These are phyloP conservation scores for Arachis stenosperma DNA, from an alignment of 306 rosid species.

Conservation along the genomic window DNA sequence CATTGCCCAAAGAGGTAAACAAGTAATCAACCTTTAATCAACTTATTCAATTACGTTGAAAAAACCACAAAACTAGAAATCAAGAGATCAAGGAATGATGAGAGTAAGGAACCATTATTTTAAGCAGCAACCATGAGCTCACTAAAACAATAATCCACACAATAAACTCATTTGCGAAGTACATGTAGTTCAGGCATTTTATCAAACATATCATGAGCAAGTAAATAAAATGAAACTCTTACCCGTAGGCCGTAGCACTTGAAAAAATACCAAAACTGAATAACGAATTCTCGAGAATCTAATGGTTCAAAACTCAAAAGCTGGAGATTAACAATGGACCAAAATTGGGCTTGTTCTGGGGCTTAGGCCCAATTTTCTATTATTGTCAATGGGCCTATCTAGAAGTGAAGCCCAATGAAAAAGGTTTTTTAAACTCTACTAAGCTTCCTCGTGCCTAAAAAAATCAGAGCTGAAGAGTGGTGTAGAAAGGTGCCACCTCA, in stretches of 20 bases:
- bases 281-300: too few species aligned
- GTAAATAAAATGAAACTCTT: too few species aligned
- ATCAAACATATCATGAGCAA: slow-evolving; percentile 3
- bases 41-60: too few species aligned
- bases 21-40: background rate
- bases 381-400: too few species aligned
- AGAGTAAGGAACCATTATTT: background rate
- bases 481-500: background rate
- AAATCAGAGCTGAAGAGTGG: background rate
- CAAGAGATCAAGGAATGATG: background rate
- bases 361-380: background rate
- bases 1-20: background rate
- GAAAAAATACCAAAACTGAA: too few species aligned
- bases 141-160: background rate
- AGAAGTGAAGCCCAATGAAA: background rate
- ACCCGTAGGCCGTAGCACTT: background rate
- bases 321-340: background rate
- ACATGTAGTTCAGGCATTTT: slow-evolving; percentile 11
- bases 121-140: background rate
- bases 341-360: background rate
- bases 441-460: background rate
- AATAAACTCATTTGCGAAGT: background rate
- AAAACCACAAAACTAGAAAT: background rate
- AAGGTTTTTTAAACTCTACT: background rate
- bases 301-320: too few species aligned